Evolutionary conservation across 2,329 filamentous ascomycete genomes (phyloP).

Genomic region (Paraphaeosphaeria minitans): DNA sequence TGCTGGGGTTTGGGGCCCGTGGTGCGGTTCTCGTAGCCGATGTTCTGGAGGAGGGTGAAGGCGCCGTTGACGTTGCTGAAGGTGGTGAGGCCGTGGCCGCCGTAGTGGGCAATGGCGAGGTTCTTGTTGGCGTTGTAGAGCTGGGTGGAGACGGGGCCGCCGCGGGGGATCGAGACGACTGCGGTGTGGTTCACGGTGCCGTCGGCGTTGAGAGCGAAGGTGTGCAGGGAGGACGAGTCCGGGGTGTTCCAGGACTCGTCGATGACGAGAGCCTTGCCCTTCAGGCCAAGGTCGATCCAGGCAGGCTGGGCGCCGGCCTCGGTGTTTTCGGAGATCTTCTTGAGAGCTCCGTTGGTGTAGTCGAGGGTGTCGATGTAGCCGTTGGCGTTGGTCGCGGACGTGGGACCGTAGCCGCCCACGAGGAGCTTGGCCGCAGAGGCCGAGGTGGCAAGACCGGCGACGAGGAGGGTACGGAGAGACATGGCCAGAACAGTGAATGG

Average conservation of each 20-base stretch:
- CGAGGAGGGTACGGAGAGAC: slow-evolving; percentile 21
- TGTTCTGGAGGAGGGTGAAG: slow-evolving; percentile 42
- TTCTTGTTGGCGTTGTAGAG: slow-evolving; percentile 49
- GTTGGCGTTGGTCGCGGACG: slow-evolving; percentile 7
- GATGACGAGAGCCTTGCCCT: slow-evolving; percentile 62
- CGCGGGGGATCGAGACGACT: slow-evolving; percentile 39
- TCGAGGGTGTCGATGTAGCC: slow-evolving; percentile 52
- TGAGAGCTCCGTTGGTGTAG: slow-evolving; percentile 46
- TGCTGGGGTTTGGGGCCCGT: slow-evolving; percentile 47
- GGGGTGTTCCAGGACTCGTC: slow-evolving; percentile 58
- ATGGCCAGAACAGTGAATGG: slow-evolving; percentile 9
- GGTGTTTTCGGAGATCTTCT: slow-evolving; percentile 51
- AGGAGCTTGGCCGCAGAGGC: slow-evolving; percentile 45
- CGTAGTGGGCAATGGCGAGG: slow-evolving; percentile 52
- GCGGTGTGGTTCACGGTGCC: slow-evolving; percentile 47
- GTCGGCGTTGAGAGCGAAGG: slow-evolving; percentile 38
- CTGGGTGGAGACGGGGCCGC: slow-evolving; percentile 49
- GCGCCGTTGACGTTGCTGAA: slow-evolving; percentile 27
- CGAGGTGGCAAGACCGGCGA: slow-evolving; percentile 25
- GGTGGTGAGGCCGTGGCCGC: slow-evolving; percentile 45
- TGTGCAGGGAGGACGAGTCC: slow-evolving; percentile 55
- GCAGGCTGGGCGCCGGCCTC: slow-evolving; percentile 61
- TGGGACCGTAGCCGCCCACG: slow-evolving; percentile 49
- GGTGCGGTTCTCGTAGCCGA: slow-evolving; percentile 48
- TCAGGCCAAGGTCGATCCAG: slow-evolving; percentile 64